Evolutionary conservation across 768 basidiomycete species (phyloP), one percentile per base, ranked within the genome.

Genomic region (Lyophyllum decastes): DNA sequence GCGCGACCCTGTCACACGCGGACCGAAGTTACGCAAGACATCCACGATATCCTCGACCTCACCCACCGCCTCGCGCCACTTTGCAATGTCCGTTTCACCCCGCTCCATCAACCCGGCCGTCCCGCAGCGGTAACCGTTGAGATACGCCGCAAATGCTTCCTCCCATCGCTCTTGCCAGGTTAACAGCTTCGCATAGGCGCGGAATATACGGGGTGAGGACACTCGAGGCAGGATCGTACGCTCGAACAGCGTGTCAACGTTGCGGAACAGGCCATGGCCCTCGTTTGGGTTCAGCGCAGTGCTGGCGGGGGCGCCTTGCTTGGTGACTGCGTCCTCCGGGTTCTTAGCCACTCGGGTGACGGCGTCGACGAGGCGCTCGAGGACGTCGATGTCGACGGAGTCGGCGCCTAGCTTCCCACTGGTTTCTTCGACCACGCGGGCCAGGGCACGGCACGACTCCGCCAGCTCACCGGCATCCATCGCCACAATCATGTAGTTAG

Each of bases 401-500:
- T 78, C 77, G 6, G 81, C 83, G 11, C 79, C 79, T 56, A 52
- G 67, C 59, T 76, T 81, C 62, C 68, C 75, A 24, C 80, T 79
- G n/a, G 86, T 83, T 69, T 86, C 82, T 62, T 95, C 92, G 35
- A 98, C 83, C 55, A 98, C 80, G 2, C 94, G 87, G 0, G 82
- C 81, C 21, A 94, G 78, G 0, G 95, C 96, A 38, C 92, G 87
- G 57, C 86, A 88, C 0, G 94, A 88, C 68, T 99, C 96, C 0
- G 85, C 79, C 49, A 98, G 80, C 68, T 98, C 95, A 7, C 95
- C 96, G 19, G 98, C 90, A 63, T 98, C 94, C 72, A 97, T 79
- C 3, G 92, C 82, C 25, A 98, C 88, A 66, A 97, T 78, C 89
- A 93, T 95, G 78, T 95, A 98, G 77, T 99, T 99, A 59, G 82